Conservation (phyloP, 2,329 filamentous ascomycete genomes). For the Sporothrix pseudoabietina region DNA sequence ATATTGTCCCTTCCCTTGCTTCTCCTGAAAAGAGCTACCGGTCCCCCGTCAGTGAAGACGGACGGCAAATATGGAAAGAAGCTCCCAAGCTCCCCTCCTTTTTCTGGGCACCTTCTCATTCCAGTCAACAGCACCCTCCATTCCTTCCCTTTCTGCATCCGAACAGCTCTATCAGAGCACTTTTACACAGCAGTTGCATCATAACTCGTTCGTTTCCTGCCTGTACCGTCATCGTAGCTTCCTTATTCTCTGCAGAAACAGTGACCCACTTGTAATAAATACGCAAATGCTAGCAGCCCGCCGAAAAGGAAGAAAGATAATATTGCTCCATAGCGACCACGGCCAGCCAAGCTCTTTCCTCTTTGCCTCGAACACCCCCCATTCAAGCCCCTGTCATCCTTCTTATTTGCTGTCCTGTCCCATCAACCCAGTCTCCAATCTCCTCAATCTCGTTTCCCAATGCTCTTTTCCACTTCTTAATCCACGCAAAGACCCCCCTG, state of each 20-base stretch:
- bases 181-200: not conserved
- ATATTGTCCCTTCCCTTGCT: not conserved
- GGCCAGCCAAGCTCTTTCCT: constrained; percentile 17
- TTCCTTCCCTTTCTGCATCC: constrained; percentile 22
- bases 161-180: not conserved
- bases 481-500: not conserved
- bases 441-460: constrained; percentile 23
- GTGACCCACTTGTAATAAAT: constrained; percentile 7
- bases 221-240: not conserved
- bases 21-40: not conserved
- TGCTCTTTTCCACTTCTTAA: constrained; percentile 19
- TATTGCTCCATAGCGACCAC: constrained; percentile 22
- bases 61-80: constrained; percentile 8
- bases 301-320: constrained; percentile 24
- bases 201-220: not conserved
- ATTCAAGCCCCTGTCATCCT: constrained; percentile 10
- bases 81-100: constrained; percentile 3
- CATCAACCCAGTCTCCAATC: constrained; percentile 21
- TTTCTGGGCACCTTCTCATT: not conserved
- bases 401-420: constrained; percentile 21
- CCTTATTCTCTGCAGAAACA: not conserved
- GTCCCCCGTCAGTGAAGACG: not conserved
- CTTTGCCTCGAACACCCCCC: constrained; percentile 2
- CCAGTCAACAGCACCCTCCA: not conserved
- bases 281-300: constrained; percentile 3